Base-by-base conservation (phyloP, 805 yeast genomes). In the Candida broadrunensis region DNA sequence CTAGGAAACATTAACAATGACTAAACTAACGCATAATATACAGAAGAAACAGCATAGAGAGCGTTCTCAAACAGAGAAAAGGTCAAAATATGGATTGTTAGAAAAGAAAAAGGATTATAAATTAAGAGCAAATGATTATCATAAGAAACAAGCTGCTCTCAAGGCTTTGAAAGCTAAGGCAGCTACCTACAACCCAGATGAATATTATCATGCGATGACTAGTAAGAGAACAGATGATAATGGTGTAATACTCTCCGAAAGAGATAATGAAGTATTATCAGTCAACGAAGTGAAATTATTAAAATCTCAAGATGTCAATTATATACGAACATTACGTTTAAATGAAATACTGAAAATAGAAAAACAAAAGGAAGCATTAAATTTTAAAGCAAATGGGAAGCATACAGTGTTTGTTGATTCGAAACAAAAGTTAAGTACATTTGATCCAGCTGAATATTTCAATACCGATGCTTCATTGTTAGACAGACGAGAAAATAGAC, bases 41-140 rank as follows among this genome's bases (percentile, higher is more conserved):
- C 97, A 91, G 63, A 93, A 95, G 72, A 93, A 88, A 58, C 98
- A 93, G 70, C 99, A 93, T 57, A 73, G 89, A 43, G 99, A 93
- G 69, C 80, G 99, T 55, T 78, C 96, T 5, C 99, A 93, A 65
- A 85, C 91, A 1, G 72, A 70, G 35, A 81, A 77, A 34, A 75
- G 99, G 43, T 70, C 78, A 52, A 77, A 77, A 58, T 81, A 75
- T 63, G 99, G 99, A 32, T 79, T 90, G 26, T 73, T 93, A 34
- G 99, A 93, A 65, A 93, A 93, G 76, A 93, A 93, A 72, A 60
- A 70, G 52, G 75, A 70, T 52, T 70, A 70, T 51, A 56, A 55
- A 43, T 56, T 78, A 30, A 63, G 83, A 54, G 81, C 82, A 4
- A 73, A 70, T 15, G 80, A 78, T 53, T 78, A 64, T 50, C 83